phyloP scores from a whole-genome alignment of 257 asterid genomes.

The Lithospermum erythrorhizon region DNA sequence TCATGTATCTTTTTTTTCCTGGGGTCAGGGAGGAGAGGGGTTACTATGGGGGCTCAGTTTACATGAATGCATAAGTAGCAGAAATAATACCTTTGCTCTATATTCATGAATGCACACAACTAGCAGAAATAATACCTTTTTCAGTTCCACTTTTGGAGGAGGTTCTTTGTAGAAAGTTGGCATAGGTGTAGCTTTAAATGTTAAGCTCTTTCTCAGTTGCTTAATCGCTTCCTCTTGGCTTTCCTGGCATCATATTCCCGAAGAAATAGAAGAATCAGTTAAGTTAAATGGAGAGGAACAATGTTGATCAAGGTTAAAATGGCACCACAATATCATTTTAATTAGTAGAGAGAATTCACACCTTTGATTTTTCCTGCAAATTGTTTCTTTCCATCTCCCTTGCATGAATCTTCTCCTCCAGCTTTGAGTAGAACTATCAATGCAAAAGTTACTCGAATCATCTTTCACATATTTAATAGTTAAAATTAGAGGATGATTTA shows the following conservation, averaged over 20 bases:
- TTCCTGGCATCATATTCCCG: constrained; percentile 33
- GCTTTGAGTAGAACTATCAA: constrained; percentile 64
- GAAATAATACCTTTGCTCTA: too few species aligned
- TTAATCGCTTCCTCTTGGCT: constrained; percentile 68
- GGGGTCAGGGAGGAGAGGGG: too few species aligned
- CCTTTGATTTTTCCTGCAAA: constrained; percentile 79
- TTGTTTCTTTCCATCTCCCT: constrained; percentile 52
- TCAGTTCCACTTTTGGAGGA: constrained; percentile 62
- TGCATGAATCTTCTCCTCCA: constrained; percentile 81
- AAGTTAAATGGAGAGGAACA: not conserved
- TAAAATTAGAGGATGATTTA: not conserved
- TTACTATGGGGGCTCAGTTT: too few species aligned
- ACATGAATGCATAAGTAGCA: too few species aligned
- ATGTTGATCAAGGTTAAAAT: not conserved
- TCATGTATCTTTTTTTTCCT: too few species aligned
- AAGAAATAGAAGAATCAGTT: not conserved
- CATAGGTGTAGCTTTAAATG: constrained; percentile 85
- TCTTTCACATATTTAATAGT: not conserved
- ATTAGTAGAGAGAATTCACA: constrained; percentile 12
- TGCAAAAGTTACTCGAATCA: not conserved
- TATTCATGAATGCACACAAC: not conserved
- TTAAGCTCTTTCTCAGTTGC: constrained; percentile 64
- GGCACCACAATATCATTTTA: not conserved
- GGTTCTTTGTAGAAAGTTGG: constrained; percentile 89
- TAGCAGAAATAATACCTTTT: constrained; percentile 39